Evolutionary conservation across 2,329 filamentous ascomycete species (phyloP).

Genomic region (Aspergillus candidus): DNA sequence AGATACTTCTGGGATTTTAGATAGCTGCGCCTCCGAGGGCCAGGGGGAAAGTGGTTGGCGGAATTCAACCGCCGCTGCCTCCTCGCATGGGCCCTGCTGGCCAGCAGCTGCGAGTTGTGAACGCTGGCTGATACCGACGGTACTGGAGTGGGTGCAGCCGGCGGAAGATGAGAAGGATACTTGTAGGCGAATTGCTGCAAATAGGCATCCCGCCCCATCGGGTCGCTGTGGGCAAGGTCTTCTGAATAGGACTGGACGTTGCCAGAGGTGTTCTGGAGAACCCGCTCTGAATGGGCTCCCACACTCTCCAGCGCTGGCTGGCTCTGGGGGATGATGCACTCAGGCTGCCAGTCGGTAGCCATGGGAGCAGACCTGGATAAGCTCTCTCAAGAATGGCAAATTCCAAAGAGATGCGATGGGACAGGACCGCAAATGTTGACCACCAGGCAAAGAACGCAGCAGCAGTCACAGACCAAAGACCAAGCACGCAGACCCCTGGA

Average conservation of each 20-base stretch:
- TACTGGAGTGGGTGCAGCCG: constrained; percentile 16
- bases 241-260: constrained; percentile 40
- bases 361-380: constrained; percentile 30
- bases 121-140: constrained; percentile 16
- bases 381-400: constrained; percentile 37
- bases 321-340: constrained; percentile 34
- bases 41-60: constrained; percentile 21
- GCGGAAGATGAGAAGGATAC: constrained; percentile 27
- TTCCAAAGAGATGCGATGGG: constrained; percentile 30
- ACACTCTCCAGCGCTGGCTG: constrained; percentile 32
- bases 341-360: constrained; percentile 38
- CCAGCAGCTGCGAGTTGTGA: constrained; percentile 24
- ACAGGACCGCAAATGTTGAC: constrained; percentile 34
- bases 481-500: constrained; percentile 34
- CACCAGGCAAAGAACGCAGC: constrained; percentile 35
- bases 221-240: constrained; percentile 23
- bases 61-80: constrained; percentile 34
- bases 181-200: constrained; percentile 32
- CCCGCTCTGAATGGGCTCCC: constrained; percentile 32
- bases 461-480: constrained; percentile 28
- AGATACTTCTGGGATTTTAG: constrained; percentile 40
- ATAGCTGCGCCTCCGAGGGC: constrained; percentile 29
- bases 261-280: constrained; percentile 39
- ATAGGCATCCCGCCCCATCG: constrained; percentile 28
- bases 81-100: constrained; percentile 28